These are phyloP conservation scores for Bidens hawaiensis DNA, from an alignment of 140 eudicot species.

Conservation along the genomic window DNA sequence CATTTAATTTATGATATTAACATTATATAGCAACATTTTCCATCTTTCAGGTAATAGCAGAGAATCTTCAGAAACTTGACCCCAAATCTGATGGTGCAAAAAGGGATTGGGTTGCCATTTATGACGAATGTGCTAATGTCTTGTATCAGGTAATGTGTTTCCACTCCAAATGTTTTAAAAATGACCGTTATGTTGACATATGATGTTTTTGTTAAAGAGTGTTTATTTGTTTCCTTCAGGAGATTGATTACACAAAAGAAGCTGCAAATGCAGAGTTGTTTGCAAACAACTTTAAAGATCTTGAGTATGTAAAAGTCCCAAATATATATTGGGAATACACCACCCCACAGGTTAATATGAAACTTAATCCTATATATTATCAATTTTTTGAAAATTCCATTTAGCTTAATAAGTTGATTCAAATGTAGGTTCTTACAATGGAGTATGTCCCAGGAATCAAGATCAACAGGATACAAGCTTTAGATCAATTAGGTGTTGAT, in stretches of 20 bases:
- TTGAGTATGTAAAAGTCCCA: conserved; percentile 97
- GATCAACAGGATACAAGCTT: conserved; percentile 89
- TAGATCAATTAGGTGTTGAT: conserved; percentile 96
- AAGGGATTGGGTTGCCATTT: conserved; percentile 99
- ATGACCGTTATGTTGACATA: conserved; percentile 1
- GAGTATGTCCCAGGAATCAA: conserved; percentile 98
- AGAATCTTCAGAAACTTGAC: conserved; percentile 93
- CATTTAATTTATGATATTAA: background rate
- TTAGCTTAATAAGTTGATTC: conserved; percentile 21
- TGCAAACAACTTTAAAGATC: conserved; percentile 72
- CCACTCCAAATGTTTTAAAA: background rate
- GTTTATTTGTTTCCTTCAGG: conserved; percentile 43
- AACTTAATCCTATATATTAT: too few species aligned
- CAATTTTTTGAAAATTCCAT: background rate
- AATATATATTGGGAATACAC: conserved; percentile 87
- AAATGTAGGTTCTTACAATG: conserved; percentile 83
- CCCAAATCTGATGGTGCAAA: conserved; percentile 99
- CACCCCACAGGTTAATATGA: conserved; percentile 88
- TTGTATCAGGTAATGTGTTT: conserved; percentile 66
- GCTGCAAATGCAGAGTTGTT: conserved; percentile 93
- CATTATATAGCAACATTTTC: conserved; percentile 11
- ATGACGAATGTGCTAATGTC: conserved; percentile 98
- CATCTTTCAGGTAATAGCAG: conserved; percentile 72
- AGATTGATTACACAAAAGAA: conserved; percentile 95
- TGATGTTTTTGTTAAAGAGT: background rate